A percentile compares a stretch with the other conserved stretches of the same genome.
phyloP scores from a whole-genome alignment of 1,284 basidiomycete species.

The Rhodotorula sp. region DNA sequence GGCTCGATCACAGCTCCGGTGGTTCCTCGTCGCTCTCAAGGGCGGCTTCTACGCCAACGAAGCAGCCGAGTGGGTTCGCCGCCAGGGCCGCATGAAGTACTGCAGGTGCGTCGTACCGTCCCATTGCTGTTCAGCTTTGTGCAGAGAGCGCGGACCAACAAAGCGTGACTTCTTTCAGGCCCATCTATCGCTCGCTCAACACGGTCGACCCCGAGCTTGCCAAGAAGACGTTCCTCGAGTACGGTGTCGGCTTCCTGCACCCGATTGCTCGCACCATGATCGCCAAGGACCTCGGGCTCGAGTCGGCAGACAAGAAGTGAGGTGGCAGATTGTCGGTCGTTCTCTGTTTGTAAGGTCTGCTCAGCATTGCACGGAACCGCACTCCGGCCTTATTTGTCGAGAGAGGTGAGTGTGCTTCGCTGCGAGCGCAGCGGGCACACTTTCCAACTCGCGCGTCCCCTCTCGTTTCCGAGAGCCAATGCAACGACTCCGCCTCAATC shows the following conservation, averaged over 20 bases:
- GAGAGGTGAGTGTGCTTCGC: no score
- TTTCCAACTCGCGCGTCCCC: no score
- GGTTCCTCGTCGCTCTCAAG: slow-evolving; percentile 51
- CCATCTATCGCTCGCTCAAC: slow-evolving; percentile 51
- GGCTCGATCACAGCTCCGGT: slow-evolving; percentile 17
- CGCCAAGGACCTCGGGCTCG: slow-evolving; percentile 50
- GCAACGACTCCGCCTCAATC: no score
- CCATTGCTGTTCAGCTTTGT: not conserved
- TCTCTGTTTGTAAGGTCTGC: no score
- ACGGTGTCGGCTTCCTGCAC: slow-evolving; percentile 60
- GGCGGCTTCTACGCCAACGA: slow-evolving; percentile 54
- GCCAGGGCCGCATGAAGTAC: slow-evolving; percentile 21
- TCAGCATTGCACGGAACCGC: no score
- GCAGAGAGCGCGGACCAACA: slow-evolving; percentile 39
- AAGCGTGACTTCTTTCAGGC: slow-evolving; percentile 84
- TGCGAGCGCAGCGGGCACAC: no score
- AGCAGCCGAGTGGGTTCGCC: slow-evolving; percentile 40
- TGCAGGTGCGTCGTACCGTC: slow-evolving; percentile 7
- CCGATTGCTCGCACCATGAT: slow-evolving; percentile 72
- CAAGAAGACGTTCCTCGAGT: slow-evolving; percentile 53
- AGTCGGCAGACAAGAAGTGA: not conserved
- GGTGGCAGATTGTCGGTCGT: no score
- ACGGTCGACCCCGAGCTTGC: slow-evolving; percentile 67
- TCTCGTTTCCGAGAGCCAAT: no score
- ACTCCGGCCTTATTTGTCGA: no score